Evolutionary conservation across 768 basidiomycete genomes (phyloP).

Genomic region (Trametes cinnabarina): DNA sequence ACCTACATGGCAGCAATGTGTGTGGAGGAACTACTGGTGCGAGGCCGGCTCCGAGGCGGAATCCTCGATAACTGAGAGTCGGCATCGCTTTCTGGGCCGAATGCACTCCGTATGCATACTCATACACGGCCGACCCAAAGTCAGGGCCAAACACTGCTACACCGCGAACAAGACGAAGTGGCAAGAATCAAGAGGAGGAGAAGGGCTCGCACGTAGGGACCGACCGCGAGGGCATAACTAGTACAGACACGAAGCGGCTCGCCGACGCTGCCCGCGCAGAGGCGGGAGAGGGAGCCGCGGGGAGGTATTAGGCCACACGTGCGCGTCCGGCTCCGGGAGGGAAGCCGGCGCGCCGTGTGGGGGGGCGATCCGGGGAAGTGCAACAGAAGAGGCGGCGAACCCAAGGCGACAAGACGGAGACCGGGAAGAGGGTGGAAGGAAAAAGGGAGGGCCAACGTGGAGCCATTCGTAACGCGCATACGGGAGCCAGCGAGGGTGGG

Average conservation of each 20-base stretch:
- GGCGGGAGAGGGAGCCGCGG: background rate
- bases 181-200: background rate
- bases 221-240: background rate
- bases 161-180: background rate
- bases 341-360: background rate
- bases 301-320: slow-evolving; percentile 4
- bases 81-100: too few relatives aligned
- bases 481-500: background rate
- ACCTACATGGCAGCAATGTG: too few relatives aligned
- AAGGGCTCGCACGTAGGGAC: slow-evolving; percentile 3
- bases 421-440: background rate
- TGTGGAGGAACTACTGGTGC: too few relatives aligned
- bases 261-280: background rate
- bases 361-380: background rate
- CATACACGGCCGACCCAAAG: background rate
- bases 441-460: background rate
- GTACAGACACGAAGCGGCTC: slow-evolving; percentile 8
- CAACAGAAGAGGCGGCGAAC: background rate
- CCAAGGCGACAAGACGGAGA: background rate
- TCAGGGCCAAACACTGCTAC: background rate
- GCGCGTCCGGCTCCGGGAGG: background rate
- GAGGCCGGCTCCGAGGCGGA: too few relatives aligned
- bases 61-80: too few relatives aligned
- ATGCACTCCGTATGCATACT: background rate
- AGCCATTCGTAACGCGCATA: slow-evolving; percentile 1